phyloP scores from a whole-genome alignment of 108 stramenopile genomes.

The Cyclotella distinguenda region DNA sequence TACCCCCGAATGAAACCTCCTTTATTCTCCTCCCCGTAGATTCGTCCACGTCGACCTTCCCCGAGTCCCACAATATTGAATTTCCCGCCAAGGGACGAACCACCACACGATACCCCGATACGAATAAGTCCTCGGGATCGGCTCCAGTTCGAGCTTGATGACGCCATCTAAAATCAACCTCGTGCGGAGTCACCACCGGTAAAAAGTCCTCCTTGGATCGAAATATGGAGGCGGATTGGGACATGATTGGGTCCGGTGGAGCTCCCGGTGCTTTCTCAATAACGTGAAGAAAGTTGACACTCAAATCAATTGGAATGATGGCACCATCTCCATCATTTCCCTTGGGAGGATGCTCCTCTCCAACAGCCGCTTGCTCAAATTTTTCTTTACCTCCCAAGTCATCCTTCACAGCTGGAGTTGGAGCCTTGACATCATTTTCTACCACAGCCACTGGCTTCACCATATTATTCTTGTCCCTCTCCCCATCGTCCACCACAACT shows the following conservation, averaged over 20 bases:
- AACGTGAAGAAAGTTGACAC: slow-evolving; percentile 27
- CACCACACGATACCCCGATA: slow-evolving; percentile 23
- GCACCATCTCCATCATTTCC: slow-evolving; percentile 4
- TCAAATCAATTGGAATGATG: slow-evolving; percentile 30
- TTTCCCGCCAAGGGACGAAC: background rate
- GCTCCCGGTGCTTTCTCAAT: slow-evolving; percentile 36
- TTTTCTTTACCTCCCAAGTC: no score
- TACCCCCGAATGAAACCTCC: slow-evolving; percentile 1
- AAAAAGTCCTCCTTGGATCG: slow-evolving; percentile 26
- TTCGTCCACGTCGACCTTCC: background rate
- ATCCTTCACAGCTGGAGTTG: no score
- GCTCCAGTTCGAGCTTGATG: slow-evolving; percentile 30
- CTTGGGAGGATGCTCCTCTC: no score
- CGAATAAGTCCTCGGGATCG: slow-evolving; percentile 5
- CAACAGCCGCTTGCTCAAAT: no score
- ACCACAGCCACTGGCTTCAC: no score
- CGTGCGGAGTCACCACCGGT: slow-evolving; percentile 16
- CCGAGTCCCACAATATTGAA: slow-evolving; percentile 12
- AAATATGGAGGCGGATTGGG: background rate
- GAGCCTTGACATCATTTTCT: no score
- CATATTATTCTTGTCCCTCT: no score
- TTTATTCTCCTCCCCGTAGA: background rate
- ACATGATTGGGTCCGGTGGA: slow-evolving; percentile 19
- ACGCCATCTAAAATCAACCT: slow-evolving; percentile 28
- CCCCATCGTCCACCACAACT: no score